These are phyloP conservation scores for Podila minutissima DNA, from an alignment of 192 early-diverging fungal genomes.

Conservation along the genomic window DNA sequence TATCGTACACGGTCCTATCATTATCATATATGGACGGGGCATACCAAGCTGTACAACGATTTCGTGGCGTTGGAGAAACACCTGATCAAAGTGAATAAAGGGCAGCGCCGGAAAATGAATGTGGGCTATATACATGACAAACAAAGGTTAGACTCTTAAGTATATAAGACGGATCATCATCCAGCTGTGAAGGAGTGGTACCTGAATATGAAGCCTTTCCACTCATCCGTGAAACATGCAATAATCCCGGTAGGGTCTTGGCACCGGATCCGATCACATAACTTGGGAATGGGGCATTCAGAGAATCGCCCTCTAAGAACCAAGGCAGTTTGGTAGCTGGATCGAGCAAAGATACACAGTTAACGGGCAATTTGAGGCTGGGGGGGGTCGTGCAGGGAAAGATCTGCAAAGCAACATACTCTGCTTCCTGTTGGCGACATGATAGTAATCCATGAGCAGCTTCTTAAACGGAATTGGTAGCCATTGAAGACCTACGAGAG, in stretches of 20 bases:
- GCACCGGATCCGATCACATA: conserved; percentile 39
- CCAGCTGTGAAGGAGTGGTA: neutral
- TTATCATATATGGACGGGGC: neutral
- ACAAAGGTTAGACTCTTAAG: neutral
- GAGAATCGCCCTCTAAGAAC: conserved; percentile 37
- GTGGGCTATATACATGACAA: conserved; percentile 12
- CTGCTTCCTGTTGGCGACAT: conserved; percentile 33
- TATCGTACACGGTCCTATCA: neutral
- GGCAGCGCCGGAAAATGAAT: conserved; percentile 46
- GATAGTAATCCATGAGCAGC: conserved; percentile 47
- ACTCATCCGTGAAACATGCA: conserved; percentile 46
- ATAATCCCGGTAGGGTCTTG: conserved; percentile 20
- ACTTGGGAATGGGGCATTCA: conserved; percentile 32
- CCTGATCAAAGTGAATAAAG: conserved; percentile 49
- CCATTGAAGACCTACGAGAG: conserved; percentile 34
- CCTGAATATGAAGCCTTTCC: conserved; percentile 40
- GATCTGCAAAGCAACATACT: neutral
- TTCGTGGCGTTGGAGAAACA: conserved; percentile 40
- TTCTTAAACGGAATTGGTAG: conserved; percentile 48
- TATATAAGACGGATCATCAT: too few species aligned
- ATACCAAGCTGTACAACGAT: conserved; percentile 42
- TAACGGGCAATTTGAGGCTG: neutral
- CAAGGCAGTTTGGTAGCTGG: conserved; percentile 38
- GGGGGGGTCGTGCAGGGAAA: neutral
- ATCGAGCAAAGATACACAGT: too few species aligned